phyloP scores from a whole-genome alignment of 305 asterid genomes.

The Salvia sclarea region DNA sequence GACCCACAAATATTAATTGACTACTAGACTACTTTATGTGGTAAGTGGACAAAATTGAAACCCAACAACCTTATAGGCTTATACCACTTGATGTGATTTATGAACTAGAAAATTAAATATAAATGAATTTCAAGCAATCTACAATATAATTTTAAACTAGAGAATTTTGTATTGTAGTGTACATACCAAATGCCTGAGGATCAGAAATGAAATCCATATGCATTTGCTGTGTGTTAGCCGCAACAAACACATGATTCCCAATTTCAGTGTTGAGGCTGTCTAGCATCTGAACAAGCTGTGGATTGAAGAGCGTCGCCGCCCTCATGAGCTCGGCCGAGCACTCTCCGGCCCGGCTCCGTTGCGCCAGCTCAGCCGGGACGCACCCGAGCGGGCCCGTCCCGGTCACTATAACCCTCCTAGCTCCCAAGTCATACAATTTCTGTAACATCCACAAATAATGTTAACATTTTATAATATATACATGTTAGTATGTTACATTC shows the following conservation, averaged over 20 bases:
- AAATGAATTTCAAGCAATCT: too few relatives aligned
- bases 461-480: not conserved
- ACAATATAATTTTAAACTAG: not conserved
- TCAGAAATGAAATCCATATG: conserved; percentile 54
- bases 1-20: too few relatives aligned
- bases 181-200: conserved; percentile 63
- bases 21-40: too few relatives aligned
- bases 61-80: too few relatives aligned
- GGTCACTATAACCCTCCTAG: conserved; percentile 67
- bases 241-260: conserved; percentile 54
- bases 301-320: conserved; percentile 64
- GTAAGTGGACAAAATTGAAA: too few relatives aligned
- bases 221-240: conserved; percentile 56
- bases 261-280: conserved; percentile 49
- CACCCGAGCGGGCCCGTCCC: conserved; percentile 84
- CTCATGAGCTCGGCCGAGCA: conserved; percentile 58
- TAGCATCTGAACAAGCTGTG: conserved; percentile 57
- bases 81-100: too few relatives aligned
- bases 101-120: too few relatives aligned
- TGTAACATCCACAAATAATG: conserved; percentile 18
- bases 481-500: not conserved
- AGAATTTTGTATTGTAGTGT: not conserved
- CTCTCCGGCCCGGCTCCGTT: conserved; percentile 56
- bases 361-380: conserved; percentile 79
- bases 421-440: conserved; percentile 66